Percentiles rank a stretch among this genome's conserved stretches.
These are phyloP conservation scores for Hyaloscypha variabilis DNA, from an alignment of 495 filamentous ascomycete genomes.

Conservation along the genomic window DNA sequence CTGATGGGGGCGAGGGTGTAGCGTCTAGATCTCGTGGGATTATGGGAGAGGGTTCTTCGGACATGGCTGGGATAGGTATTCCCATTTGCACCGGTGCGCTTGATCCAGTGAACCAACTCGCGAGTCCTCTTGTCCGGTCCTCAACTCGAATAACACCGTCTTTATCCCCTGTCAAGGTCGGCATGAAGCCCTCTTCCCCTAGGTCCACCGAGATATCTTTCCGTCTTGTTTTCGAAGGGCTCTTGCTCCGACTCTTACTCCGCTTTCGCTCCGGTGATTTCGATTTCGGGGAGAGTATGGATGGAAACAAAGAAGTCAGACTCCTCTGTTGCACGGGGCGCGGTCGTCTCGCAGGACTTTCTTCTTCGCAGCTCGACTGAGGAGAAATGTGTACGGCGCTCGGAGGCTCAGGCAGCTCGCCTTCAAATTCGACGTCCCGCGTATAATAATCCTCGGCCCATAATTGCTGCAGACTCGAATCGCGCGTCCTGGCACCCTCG, in stretches of 20 bases:
- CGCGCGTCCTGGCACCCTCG: slow-evolving; percentile 6
- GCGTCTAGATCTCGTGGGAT: neutral
- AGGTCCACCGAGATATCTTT: neutral
- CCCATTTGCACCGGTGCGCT: slow-evolving; percentile 49
- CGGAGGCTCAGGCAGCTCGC: neutral
- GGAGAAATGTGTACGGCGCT: neutral
- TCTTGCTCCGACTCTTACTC: neutral
- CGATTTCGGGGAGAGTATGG: slow-evolving; percentile 17
- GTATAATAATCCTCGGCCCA: slow-evolving; percentile 31
- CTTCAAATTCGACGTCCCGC: neutral
- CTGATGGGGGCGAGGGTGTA: neutral
- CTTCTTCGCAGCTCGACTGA: neutral
- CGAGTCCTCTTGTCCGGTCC: slow-evolving; percentile 45
- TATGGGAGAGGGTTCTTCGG: slow-evolving; percentile 21
- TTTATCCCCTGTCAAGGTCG: slow-evolving; percentile 31
- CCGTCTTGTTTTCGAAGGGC: slow-evolving; percentile 16
- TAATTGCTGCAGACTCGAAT: slow-evolving; percentile 28
- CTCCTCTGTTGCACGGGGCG: slow-evolving; percentile 21
- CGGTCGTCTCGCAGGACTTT: slow-evolving; percentile 8
- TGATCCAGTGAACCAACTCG: slow-evolving; percentile 55
- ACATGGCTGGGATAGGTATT: slow-evolving; percentile 36
- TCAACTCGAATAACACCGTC: slow-evolving; percentile 27
- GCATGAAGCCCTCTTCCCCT: slow-evolving; percentile 38
- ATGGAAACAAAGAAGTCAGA: slow-evolving; percentile 27
- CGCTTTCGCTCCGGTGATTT: slow-evolving; percentile 6